Percentiles rank a stretch among this genome's conserved stretches.
Conservation (phyloP, 352 stramenopile genomes). For the Phytophthora hybrid region DNA sequence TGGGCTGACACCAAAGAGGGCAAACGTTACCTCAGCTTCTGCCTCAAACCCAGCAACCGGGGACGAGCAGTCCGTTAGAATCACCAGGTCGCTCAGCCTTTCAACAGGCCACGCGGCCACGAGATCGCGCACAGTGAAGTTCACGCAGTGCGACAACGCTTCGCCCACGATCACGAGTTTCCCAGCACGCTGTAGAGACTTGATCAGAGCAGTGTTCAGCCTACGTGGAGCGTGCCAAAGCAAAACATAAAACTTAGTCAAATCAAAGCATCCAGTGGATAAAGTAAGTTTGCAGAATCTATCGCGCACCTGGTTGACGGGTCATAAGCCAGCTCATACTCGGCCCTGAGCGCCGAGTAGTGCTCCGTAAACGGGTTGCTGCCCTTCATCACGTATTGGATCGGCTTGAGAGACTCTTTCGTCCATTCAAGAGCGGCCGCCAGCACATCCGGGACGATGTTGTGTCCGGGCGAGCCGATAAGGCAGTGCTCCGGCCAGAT, state of each 20-base stretch:
- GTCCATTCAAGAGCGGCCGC: slow-evolving; percentile 86
- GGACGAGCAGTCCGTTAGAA: slow-evolving; percentile 74
- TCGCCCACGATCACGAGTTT: slow-evolving; percentile 93
- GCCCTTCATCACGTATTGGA: slow-evolving; percentile 93
- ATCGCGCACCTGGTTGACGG: slow-evolving; percentile 50
- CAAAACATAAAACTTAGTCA: neutral
- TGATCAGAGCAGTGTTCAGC: slow-evolving; percentile 88
- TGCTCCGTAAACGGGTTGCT: slow-evolving; percentile 95
- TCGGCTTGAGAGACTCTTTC: slow-evolving; percentile 54
- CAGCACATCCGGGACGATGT: slow-evolving; percentile 82
- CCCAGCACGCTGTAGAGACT: slow-evolving; percentile 73
- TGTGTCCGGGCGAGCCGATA: slow-evolving; percentile 89
- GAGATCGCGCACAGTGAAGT: slow-evolving; percentile 95
- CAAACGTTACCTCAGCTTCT: slow-evolving; percentile 44
- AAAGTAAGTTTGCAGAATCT: no score
- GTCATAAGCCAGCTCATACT: slow-evolving; percentile 86
- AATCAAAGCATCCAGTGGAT: neutral
- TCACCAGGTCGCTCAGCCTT: slow-evolving; percentile 57
- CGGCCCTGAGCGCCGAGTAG: slow-evolving; percentile 93
- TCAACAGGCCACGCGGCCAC: slow-evolving; percentile 80
- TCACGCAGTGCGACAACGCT: slow-evolving; percentile 96
- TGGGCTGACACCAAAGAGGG: neutral
- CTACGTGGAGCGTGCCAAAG: slow-evolving; percentile 12
- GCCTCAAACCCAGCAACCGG: slow-evolving; percentile 70
- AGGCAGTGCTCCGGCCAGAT: slow-evolving; percentile 98